phyloP scores from a whole-genome alignment of 164 flowering plant genomes.

The Magnolia sinica region DNA sequence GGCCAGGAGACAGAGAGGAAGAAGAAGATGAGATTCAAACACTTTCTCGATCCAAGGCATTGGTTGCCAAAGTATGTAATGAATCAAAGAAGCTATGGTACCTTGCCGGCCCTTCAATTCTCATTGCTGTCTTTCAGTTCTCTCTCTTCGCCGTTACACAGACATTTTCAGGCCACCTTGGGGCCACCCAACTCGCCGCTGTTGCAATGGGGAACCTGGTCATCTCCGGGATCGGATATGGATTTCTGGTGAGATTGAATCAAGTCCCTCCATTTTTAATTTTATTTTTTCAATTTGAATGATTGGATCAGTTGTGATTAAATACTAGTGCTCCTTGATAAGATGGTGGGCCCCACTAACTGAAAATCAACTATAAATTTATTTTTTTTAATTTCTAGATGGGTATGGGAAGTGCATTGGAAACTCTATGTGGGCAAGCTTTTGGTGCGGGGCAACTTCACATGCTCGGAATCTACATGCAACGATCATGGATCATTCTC shows the following conservation, averaged over 20 bases:
- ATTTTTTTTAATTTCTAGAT: constrained; percentile 27
- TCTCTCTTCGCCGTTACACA: constrained; percentile 8
- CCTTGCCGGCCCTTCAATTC: constrained; percentile 11
- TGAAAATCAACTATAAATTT: not conserved
- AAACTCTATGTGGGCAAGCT: constrained; percentile 85
- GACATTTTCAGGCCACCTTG: constrained; percentile 5
- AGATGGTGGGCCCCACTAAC: not conserved
- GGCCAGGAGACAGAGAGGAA: not conserved
- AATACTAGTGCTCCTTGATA: not conserved
- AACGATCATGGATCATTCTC: constrained; percentile 76
- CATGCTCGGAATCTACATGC: constrained; percentile 86
- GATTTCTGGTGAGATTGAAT: constrained; percentile 10
- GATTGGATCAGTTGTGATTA: not conserved
- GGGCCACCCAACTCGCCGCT: constrained; percentile 2
- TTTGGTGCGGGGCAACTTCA: constrained; percentile 66
- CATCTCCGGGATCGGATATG: constrained; percentile 6
- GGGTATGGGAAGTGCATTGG: constrained; percentile 89
- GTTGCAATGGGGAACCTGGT: constrained; percentile 6
- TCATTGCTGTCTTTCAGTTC: constrained; percentile 12
- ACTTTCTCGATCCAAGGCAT: not conserved
- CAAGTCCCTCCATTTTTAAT: not conserved
- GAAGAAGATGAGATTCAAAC: not conserved
- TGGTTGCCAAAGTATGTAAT: not conserved
- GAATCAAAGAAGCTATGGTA: constrained; percentile 11
- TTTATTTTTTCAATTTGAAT: not conserved